A percentile compares a stretch with the other conserved stretches of the same genome.
phyloP scores from a whole-genome alignment of 495 filamentous ascomycete species.

The Neurospora terricola region DNA sequence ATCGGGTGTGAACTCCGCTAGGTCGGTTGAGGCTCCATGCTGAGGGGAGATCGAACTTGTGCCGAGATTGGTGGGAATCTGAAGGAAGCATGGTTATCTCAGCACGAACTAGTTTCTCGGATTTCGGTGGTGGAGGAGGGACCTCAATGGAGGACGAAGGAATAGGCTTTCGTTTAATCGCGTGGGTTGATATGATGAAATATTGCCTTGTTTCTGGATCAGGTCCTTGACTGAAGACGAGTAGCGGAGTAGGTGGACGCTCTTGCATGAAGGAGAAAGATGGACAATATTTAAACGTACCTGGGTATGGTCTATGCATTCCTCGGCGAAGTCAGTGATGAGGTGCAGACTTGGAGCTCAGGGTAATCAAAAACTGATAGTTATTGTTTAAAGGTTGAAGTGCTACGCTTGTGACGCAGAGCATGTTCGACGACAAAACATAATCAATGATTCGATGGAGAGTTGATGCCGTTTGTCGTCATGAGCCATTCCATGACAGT shows the following conservation, averaged over 20 bases:
- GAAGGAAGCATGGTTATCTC: no score
- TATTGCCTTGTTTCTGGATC: background rate
- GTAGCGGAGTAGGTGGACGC: no score
- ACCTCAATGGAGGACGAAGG: background rate
- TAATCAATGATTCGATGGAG: background rate
- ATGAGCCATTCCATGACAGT: background rate
- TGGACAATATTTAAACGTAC: background rate
- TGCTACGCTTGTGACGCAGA: background rate
- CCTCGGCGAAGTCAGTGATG: background rate
- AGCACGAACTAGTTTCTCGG: no score
- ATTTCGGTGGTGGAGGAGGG: background rate
- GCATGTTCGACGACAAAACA: background rate
- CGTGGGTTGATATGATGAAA: background rate
- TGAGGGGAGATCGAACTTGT: no score
- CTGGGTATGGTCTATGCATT: background rate
- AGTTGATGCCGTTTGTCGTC: background rate
- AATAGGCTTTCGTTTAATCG: background rate
- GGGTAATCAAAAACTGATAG: background rate
- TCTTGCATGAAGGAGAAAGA: background rate
- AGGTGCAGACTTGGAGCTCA: background rate
- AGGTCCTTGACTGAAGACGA: background rate
- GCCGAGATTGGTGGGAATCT: no score
- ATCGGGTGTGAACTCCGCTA: no score
- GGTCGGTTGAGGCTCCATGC: no score
- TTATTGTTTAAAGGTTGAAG: background rate